A percentile compares a stretch with the other conserved stretches of the same genome.
Evolutionary conservation across 1,139 yeast species (phyloP).

Genomic region (Candida neerlandica): DNA sequence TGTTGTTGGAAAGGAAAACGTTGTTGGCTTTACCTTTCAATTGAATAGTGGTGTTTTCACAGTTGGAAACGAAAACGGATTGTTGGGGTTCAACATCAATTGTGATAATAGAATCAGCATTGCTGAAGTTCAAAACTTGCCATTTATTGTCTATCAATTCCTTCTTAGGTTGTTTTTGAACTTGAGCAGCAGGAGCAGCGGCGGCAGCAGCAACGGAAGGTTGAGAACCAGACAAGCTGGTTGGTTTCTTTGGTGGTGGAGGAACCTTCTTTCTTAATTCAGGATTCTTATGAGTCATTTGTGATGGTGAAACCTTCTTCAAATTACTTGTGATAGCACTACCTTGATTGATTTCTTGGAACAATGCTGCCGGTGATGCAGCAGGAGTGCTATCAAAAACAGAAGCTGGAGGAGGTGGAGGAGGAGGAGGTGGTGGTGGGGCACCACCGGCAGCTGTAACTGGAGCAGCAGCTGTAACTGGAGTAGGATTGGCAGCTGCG

Average conservation of each 20-base stretch:
- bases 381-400: constrained; percentile 40
- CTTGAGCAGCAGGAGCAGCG: constrained; percentile 20
- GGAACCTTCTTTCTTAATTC: constrained; percentile 66
- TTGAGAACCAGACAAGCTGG: constrained; percentile 42
- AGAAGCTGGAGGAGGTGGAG: constrained; percentile 38
- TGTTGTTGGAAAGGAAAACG: constrained; percentile 74
- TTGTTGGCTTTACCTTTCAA: constrained; percentile 92
- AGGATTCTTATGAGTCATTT: constrained; percentile 95
- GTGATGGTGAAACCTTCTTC: constrained; percentile 88
- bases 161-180: constrained; percentile 58
- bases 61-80: constrained; percentile 84
- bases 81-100: constrained; percentile 85
- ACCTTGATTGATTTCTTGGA: constrained; percentile 89
- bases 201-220: constrained; percentile 14
- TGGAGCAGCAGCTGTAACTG: constrained; percentile 23
- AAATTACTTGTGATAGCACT: constrained; percentile 79
- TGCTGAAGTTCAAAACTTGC: constrained; percentile 80
- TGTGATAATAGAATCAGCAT: constrained; percentile 53
- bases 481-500: constrained; percentile 16
- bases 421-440: constrained; percentile 81
- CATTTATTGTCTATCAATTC: constrained; percentile 83
- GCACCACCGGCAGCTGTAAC: constrained; percentile 30
- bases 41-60: constrained; percentile 72
- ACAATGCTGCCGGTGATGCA: constrained; percentile 63
- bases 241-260: constrained; percentile 76